A percentile compares a stretch with the other conserved stretches of the same genome.
Evolutionary conservation across 768 basidiomycete genomes (phyloP).

Genomic region (Psilocybe subaeruginosa): DNA sequence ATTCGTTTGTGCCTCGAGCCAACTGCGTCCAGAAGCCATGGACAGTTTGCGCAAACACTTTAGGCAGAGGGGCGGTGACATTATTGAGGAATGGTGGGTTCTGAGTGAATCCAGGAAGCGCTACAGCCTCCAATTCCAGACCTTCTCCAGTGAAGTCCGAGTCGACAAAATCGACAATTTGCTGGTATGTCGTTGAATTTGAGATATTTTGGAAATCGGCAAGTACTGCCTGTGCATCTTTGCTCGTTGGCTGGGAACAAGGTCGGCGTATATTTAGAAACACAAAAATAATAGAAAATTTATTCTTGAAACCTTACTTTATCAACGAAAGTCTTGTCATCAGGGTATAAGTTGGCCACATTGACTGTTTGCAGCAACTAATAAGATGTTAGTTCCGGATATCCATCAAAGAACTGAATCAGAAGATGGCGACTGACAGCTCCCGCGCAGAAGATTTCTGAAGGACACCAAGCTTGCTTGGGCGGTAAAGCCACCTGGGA

Average conservation of each 20-base stretch:
- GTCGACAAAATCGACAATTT: slow-evolving; percentile 71
- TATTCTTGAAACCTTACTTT: slow-evolving; percentile 35
- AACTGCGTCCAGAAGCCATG: slow-evolving; percentile 86
- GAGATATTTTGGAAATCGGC: slow-evolving; percentile 64
- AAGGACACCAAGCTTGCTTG: slow-evolving; percentile 74
- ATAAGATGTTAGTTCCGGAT: slow-evolving; percentile 13
- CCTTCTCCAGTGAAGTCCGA: slow-evolving; percentile 84
- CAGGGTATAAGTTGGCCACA: slow-evolving; percentile 71
- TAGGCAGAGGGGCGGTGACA: slow-evolving; percentile 68
- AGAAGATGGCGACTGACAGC: slow-evolving; percentile 45
- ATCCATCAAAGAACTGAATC: slow-evolving; percentile 4
- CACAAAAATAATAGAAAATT: neutral
- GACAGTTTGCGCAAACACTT: slow-evolving; percentile 77
- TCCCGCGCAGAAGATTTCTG: slow-evolving; percentile 82
- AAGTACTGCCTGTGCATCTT: slow-evolving; percentile 65
- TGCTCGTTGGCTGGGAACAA: slow-evolving; percentile 66
- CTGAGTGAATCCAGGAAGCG: slow-evolving; percentile 62
- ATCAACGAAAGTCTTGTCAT: slow-evolving; percentile 91
- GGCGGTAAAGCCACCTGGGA: slow-evolving; percentile 70
- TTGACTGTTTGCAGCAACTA: slow-evolving; percentile 88
- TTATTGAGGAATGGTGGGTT: slow-evolving; percentile 72
- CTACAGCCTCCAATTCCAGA: slow-evolving; percentile 69
- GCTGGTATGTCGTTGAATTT: slow-evolving; percentile 57
- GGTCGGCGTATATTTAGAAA: neutral
- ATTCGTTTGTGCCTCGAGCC: slow-evolving; percentile 72